Evolutionary conservation across 768 basidiomycete genomes (phyloP), one percentile per base, ranked within the genome.

Genomic region (Auriscalpium vulgare): DNA sequence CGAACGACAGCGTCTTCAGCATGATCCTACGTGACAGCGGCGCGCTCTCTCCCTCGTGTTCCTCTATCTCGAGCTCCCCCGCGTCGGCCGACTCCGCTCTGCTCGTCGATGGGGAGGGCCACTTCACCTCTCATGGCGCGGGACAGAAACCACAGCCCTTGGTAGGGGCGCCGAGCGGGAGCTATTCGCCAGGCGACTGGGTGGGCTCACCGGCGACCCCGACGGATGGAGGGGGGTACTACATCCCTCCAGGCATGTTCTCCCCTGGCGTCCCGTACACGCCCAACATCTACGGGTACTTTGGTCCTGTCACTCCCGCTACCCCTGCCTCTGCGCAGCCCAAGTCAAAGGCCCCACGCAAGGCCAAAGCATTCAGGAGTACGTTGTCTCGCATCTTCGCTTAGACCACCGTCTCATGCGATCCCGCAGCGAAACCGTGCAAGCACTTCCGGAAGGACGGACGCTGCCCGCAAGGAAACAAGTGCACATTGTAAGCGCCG

Each of bases 351-450:
- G 36, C 51, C 23, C 38, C 50, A 23, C 43, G 53, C 45, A 59
- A 57, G 58, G 14, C 53, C 47, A 61, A 56, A 38, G 58, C 59
- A 10, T 47, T 56, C 23, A 62, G 56, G 50, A 62, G 60, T 62
- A 52, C 47, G 60, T 43, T 10, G 17, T 47, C 37, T 17, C 14
- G 10, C 34, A n/a, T 36, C n/a, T 17, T 37, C 16, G 11, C 19
- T 19, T 44, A 2, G 2, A 1, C 47, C 2, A 16, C n/a, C 40
- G n/a, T 6, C 34, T 60, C 40, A 56, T 47, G 14, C 16, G 23
- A 29, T 13, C 43, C 21, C 35, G 35, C 35, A 62, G 61, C 59
- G 43, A 62, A 62, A 37, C 55, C 53, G 9, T 62, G 61, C 37
- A 60, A 60, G 37, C 60, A 57, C 19, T 60, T 53, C 51, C 54